phyloP scores from a whole-genome alignment of 257 asterid genomes.

The Salvia rosmarinus region DNA sequence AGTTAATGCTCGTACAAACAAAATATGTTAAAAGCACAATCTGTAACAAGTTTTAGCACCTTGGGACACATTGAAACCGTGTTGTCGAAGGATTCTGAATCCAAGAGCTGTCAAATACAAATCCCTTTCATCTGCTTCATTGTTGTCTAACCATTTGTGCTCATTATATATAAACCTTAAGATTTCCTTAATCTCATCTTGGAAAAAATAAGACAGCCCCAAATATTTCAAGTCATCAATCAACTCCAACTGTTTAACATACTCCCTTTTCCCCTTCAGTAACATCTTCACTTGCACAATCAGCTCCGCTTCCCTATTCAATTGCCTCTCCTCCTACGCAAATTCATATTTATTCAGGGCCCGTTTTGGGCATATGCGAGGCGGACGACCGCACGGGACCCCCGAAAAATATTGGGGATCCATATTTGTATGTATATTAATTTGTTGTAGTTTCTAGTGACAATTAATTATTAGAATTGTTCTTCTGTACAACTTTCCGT shows the following conservation, averaged over 20 bases:
- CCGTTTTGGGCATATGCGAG: no score
- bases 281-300: slow-evolving; percentile 29
- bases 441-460: no score
- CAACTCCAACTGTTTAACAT: slow-evolving; percentile 26
- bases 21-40: neutral
- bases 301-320: slow-evolving; percentile 4
- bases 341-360: no score
- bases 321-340: slow-evolving; percentile 30
- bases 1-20: neutral
- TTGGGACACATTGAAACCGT: neutral
- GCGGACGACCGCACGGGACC: no score
- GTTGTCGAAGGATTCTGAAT: neutral
- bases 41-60: neutral
- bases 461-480: no score
- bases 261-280: slow-evolving; percentile 1
- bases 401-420: no score
- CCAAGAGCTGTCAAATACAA: slow-evolving; percentile 1
- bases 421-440: no score
- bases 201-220: no score
- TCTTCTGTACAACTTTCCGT: no score
- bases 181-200: slow-evolving; percentile 16
- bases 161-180: neutral
- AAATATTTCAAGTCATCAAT: slow-evolving; percentile 36
- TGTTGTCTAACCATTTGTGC: neutral
- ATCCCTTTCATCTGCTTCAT: neutral